Evolutionary conservation across 306 rosid species (phyloP).

Genomic region (Arachis hypogaea): DNA sequence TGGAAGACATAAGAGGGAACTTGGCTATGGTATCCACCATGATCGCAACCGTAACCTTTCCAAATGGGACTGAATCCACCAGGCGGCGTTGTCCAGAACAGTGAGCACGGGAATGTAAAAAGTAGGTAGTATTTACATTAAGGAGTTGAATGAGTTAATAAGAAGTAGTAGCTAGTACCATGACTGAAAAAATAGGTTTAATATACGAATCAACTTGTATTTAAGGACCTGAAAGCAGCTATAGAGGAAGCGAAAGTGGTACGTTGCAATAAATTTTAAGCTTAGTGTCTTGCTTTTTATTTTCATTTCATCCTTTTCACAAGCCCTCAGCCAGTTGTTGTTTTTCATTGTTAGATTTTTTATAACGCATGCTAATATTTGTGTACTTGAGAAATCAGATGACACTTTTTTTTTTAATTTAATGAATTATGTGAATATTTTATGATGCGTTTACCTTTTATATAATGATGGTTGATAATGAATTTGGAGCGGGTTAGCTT

Average conservation of each 20-base stretch:
- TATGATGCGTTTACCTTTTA: neutral
- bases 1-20: no score
- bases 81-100: no score
- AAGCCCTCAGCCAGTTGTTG: neutral
- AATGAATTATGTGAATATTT: neutral
- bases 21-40: no score
- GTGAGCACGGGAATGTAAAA: no score
- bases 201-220: conserved; percentile 70
- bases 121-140: no score
- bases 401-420: neutral
- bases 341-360: no score
- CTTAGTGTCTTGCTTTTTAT: conserved; percentile 26
- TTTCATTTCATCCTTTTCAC: neutral
- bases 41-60: no score
- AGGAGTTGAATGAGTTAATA: no score
- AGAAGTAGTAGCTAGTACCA: no score
- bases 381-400: neutral
- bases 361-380: neutral
- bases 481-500: neutral
- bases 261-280: conserved; percentile 27
- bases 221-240: conserved; percentile 87
- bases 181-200: neutral
- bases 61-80: no score
- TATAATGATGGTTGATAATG: neutral
- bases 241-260: conserved; percentile 89